Percentiles rank a stretch among this genome's conserved stretches.
phyloP scores from a whole-genome alignment of 331 rosid genomes.

The Dryas integrifolia region DNA sequence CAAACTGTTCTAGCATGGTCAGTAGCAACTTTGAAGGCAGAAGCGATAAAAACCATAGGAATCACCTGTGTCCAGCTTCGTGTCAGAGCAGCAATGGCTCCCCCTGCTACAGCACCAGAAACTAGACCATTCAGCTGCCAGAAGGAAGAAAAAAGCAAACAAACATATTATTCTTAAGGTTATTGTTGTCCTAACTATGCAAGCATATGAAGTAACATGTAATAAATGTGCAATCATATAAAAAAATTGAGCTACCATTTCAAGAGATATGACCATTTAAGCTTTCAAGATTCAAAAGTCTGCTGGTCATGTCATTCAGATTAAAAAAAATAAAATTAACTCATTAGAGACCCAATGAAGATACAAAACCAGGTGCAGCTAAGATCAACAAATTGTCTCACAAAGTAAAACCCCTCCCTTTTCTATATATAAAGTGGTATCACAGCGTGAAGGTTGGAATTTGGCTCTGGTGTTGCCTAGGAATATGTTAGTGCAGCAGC shows the following conservation, averaged over 20 bases:
- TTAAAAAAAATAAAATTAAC: neutral
- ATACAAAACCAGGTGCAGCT: neutral
- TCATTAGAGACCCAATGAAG: neutral
- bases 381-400: neutral
- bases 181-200: neutral
- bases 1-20: conserved; percentile 53
- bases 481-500: neutral
- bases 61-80: conserved; percentile 57
- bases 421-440: neutral
- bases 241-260: neutral
- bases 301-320: neutral
- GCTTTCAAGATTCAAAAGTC: neutral
- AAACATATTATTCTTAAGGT: conserved; percentile 5
- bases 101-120: conserved; percentile 81
- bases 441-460: neutral
- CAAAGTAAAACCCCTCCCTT: neutral
- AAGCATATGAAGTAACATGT: no score
- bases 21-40: conserved; percentile 59
- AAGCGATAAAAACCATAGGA: conserved; percentile 60
- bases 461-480: neutral
- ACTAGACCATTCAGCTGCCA: conserved; percentile 72
- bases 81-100: conserved; percentile 59
- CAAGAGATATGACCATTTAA: neutral
- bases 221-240: neutral
- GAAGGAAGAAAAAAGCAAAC: conserved; percentile 11